Evolutionary conservation across 2,329 filamentous ascomycete genomes (phyloP).

Genomic region (Aureobasidium sp.): DNA sequence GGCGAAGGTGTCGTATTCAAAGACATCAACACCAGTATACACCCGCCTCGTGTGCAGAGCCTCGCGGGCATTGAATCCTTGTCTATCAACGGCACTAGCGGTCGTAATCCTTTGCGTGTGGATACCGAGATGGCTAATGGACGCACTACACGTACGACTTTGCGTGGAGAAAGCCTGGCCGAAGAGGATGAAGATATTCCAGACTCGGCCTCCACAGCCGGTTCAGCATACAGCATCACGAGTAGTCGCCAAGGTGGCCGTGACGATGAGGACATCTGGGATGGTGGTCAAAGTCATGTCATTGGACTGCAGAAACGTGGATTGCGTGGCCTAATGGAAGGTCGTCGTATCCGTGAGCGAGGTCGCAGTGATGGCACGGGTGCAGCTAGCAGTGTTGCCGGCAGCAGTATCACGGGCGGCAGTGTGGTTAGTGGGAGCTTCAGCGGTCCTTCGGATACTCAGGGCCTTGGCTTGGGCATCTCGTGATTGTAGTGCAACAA

Average conservation of each 20-base stretch:
- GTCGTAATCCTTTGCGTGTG: slow-evolving; percentile 35
- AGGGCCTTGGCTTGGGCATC: slow-evolving; percentile 14
- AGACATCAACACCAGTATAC: slow-evolving; percentile 30
- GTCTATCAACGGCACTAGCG: slow-evolving; percentile 24
- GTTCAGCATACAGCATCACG: slow-evolving; percentile 23
- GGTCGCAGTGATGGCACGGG: slow-evolving; percentile 33
- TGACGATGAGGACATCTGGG: slow-evolving; percentile 62
- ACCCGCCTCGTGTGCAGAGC: slow-evolving; percentile 41
- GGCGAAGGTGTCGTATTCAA: slow-evolving; percentile 70
- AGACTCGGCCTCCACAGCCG: slow-evolving; percentile 28
- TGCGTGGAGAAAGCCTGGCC: slow-evolving; percentile 26
- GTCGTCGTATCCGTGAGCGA: slow-evolving; percentile 72
- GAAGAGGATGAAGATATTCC: slow-evolving; percentile 28
- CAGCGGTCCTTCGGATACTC: neutral
- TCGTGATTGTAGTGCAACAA: slow-evolving; percentile 10
- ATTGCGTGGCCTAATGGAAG: slow-evolving; percentile 88
- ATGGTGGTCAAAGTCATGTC: slow-evolving; percentile 72
- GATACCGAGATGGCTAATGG: slow-evolving; percentile 42
- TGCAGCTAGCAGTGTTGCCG: neutral
- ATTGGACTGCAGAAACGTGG: slow-evolving; percentile 94
- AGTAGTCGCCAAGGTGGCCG: slow-evolving; percentile 32
- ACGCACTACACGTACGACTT: slow-evolving; percentile 28
- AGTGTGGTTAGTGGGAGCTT: slow-evolving; percentile 1
- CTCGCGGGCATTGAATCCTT: slow-evolving; percentile 23
- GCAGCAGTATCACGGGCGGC: neutral